phyloP scores from a whole-genome alignment of 139 green algal genomes.

The Diplosphaera chodatii region DNA sequence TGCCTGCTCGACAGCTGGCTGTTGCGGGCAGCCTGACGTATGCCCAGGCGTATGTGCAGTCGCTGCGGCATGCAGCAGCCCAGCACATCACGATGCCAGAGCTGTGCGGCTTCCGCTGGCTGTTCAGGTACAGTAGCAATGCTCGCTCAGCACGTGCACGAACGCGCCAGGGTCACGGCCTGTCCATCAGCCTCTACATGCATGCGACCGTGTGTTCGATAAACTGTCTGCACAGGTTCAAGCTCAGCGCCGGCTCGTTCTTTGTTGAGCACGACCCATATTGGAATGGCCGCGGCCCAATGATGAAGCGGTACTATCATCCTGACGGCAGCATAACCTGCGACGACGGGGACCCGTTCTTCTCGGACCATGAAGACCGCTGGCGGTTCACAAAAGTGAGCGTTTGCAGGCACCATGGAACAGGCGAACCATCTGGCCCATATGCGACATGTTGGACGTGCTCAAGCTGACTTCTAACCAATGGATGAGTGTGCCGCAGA shows the following conservation, averaged over 20 bases:
- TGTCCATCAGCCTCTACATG: no score
- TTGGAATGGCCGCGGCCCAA: not conserved
- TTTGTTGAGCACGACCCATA: not conserved
- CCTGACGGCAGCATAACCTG: not conserved
- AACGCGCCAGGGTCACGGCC: no score
- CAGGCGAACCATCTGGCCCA: no score
- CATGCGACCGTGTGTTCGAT: no score
- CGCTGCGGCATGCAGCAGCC: not conserved
- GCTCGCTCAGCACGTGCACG: no score
- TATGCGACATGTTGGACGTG: no score
- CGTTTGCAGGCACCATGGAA: no score
- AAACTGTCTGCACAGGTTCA: no score
- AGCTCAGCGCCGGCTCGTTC: not conserved
- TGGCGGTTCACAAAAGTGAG: slow-evolving; percentile 1
- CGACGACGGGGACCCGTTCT: not conserved
- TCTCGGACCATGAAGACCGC: not conserved
- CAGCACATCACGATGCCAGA: not conserved
- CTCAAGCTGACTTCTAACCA: no score
- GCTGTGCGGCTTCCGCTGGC: not conserved
- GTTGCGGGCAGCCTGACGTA: not conserved
- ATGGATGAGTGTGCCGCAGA: no score
- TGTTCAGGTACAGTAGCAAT: not conserved
- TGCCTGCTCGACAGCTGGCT: not conserved
- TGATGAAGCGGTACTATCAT: not conserved
- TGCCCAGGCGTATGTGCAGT: not conserved